Conservation (phyloP, 1,284 basidiomycete genomes). For the Heterobasidion irregulare region DNA sequence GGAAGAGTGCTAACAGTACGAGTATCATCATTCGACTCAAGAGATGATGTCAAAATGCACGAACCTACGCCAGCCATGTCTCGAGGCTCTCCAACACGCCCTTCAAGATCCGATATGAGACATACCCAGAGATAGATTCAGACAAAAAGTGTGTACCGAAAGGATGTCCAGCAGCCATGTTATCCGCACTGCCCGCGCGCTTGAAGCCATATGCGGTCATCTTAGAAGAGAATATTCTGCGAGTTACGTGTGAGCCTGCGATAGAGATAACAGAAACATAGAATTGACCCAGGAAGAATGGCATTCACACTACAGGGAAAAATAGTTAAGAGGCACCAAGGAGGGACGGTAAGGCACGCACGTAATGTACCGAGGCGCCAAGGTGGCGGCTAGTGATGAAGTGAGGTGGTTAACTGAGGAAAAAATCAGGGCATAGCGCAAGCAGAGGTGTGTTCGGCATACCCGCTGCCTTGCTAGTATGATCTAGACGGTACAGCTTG, state of each 20-base stretch:
- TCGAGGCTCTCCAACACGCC: slow-evolving; percentile 57
- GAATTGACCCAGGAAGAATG: slow-evolving; percentile 62
- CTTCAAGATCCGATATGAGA: slow-evolving; percentile 23
- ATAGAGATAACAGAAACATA: background rate
- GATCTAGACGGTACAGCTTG: slow-evolving; percentile 34
- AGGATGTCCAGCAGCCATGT: slow-evolving; percentile 45
- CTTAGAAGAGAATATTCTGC: slow-evolving; percentile 74
- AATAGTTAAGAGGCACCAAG: background rate
- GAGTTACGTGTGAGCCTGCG: background rate
- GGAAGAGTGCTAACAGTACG: slow-evolving; percentile 9
- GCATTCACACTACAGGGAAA: slow-evolving; percentile 64
- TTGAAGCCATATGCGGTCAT: slow-evolving; percentile 81
- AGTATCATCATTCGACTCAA: background rate
- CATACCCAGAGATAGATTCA: background rate
- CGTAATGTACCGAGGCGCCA: slow-evolving; percentile 58
- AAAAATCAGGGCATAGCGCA: background rate
- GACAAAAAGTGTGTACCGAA: slow-evolving; percentile 35
- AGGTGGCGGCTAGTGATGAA: slow-evolving; percentile 61
- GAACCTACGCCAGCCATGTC: slow-evolving; percentile 68
- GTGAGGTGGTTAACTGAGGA: slow-evolving; percentile 72
- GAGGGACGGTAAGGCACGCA: slow-evolving; percentile 24
- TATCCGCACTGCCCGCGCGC: slow-evolving; percentile 39
- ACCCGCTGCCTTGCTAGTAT: slow-evolving; percentile 75
- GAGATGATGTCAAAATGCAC: slow-evolving; percentile 6
- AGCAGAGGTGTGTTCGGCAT: slow-evolving; percentile 3